A percentile compares a stretch with the other conserved stretches of the same genome.
Evolutionary conservation across 257 asterid genomes (phyloP).

Genomic region (Leptodermis oblonga): DNA sequence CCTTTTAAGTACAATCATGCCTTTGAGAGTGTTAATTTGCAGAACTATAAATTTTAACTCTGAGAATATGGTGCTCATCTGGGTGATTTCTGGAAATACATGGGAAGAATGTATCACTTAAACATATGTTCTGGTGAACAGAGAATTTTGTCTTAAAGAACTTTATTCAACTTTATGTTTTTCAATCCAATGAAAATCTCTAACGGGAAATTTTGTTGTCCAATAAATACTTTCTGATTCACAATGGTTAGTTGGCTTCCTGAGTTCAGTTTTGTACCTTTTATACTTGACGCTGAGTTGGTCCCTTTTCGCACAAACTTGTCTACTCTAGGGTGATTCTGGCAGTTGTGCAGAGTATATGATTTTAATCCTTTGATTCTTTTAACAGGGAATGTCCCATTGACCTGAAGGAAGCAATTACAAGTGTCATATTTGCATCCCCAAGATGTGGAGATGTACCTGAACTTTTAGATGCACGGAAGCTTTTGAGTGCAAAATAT

Average conservation of each 20-base stretch:
- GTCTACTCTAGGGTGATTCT: neutral
- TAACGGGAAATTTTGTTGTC: neutral
- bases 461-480: conserved; percentile 75
- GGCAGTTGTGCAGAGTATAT: neutral
- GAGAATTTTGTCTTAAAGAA: neutral
- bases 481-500: conserved; percentile 74
- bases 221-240: neutral
- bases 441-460: conserved; percentile 97
- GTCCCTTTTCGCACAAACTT: neutral
- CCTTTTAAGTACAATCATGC: neutral
- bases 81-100: neutral
- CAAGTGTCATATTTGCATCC: conserved; percentile 82
- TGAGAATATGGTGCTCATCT: neutral
- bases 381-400: conserved; percentile 74
- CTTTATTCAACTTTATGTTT: neutral
- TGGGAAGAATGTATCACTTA: neutral
- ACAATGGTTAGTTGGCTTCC: neutral
- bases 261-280: neutral
- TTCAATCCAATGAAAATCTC: neutral
- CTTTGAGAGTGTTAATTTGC: neutral
- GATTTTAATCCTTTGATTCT: conserved; percentile 17
- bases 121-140: neutral
- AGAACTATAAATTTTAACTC: too few species aligned
- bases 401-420: conserved; percentile 93
- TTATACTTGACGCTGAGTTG: neutral